A percentile compares a stretch with the other conserved stretches of the same genome.
phyloP scores from a whole-genome alignment of 225 moss, liverwort and hornwort species.

The Climacium dendroides region DNA sequence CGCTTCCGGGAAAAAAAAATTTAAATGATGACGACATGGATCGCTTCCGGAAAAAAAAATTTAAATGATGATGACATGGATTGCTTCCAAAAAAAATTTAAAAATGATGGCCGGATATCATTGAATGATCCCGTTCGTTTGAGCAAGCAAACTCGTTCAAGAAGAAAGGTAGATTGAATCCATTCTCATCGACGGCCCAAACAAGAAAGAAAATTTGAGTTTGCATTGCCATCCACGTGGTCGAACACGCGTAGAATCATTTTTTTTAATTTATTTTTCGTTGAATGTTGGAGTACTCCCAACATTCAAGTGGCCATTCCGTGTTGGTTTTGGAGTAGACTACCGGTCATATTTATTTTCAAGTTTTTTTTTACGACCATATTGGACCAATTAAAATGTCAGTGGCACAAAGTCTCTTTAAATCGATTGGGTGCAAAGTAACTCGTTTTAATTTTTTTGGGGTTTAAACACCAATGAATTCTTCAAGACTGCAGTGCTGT shows the following conservation, averaged over 20 bases:
- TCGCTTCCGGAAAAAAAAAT: neutral
- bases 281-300: too few relatives aligned
- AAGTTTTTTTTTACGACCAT: neutral
- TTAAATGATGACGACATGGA: too few relatives aligned
- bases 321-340: neutral
- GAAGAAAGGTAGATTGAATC: neutral
- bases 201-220: neutral
- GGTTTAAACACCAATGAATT: too few relatives aligned
- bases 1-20: too few relatives aligned
- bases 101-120: neutral
- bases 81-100: too few relatives aligned
- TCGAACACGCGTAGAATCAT: neutral
- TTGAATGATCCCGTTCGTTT: neutral
- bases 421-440: too few relatives aligned
- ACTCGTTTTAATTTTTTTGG: too few relatives aligned
- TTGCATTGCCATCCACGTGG: neutral
- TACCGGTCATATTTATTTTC: neutral
- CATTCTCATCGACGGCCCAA: neutral
- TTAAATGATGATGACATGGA: too few relatives aligned
- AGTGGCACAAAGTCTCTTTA: neutral
- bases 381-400: neutral
- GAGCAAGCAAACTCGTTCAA: neutral
- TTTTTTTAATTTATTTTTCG: too few relatives aligned
- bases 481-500: too few relatives aligned
- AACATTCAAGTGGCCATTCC: neutral